phyloP scores from a whole-genome alignment of 73 alveolate species.

The Paraurostyla sp. region DNA sequence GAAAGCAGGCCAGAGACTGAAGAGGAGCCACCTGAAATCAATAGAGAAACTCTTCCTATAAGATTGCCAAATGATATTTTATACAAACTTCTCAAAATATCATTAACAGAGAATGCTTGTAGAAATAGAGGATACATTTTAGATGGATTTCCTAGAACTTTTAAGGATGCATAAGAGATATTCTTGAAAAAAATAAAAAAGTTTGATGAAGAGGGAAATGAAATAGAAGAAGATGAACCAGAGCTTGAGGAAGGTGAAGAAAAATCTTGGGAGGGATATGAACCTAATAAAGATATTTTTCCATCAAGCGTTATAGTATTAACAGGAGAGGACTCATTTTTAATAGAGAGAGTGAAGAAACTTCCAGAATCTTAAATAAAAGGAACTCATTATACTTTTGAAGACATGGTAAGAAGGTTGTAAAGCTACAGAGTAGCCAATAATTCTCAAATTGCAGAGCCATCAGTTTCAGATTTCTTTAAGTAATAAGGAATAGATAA shows the following conservation, averaged over 20 bases:
- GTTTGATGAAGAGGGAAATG: slow-evolving; percentile 73
- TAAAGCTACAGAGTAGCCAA: slow-evolving; percentile 83
- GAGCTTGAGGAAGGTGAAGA: slow-evolving; percentile 76
- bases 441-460: slow-evolving; percentile 81
- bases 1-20: slow-evolving; percentile 29
- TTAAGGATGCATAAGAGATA: slow-evolving; percentile 84
- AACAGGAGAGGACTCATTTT: slow-evolving; percentile 51
- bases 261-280: slow-evolving; percentile 57
- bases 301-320: slow-evolving; percentile 60
- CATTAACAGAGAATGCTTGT: slow-evolving; percentile 77
- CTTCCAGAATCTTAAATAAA: slow-evolving; percentile 17
- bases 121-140: slow-evolving; percentile 96
- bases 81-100: slow-evolving; percentile 45
- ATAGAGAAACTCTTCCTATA: slow-evolving; percentile 40
- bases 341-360: slow-evolving; percentile 34
- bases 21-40: slow-evolving; percentile 59
- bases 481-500: slow-evolving; percentile 71
- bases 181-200: slow-evolving; percentile 68
- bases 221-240: slow-evolving; percentile 78
- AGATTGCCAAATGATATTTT: slow-evolving; percentile 69
- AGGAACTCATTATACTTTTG: slow-evolving; percentile 74
- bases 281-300: slow-evolving; percentile 57
- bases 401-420: slow-evolving; percentile 66
- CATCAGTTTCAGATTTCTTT: slow-evolving; percentile 84
- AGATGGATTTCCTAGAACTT: slow-evolving; percentile 91